Percentiles rank a stretch among this genome's conserved stretches.
phyloP scores from a whole-genome alignment of 2,329 filamentous ascomycete genomes.

The Neofusicoccum umdonicola region DNA sequence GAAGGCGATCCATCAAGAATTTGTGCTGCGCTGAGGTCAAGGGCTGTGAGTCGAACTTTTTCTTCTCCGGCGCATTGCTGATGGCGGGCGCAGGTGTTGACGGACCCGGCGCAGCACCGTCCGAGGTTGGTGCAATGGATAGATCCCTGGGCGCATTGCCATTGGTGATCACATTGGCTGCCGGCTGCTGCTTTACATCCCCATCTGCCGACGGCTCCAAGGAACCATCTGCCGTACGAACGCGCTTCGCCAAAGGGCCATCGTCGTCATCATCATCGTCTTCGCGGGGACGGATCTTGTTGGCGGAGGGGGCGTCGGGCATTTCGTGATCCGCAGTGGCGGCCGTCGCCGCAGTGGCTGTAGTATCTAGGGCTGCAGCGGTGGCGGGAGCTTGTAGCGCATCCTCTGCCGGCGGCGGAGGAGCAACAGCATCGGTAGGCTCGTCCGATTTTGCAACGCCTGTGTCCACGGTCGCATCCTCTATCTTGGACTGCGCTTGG shows the following conservation, averaged over 20 bases:
- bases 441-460: slow-evolving; percentile 10
- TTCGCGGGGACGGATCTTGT: slow-evolving; percentile 68
- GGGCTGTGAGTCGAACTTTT: slow-evolving; percentile 38
- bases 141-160: neutral
- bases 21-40: slow-evolving; percentile 61
- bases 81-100: slow-evolving; percentile 5
- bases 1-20: slow-evolving; percentile 64
- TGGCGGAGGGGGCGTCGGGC: slow-evolving; percentile 39
- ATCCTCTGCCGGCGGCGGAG: slow-evolving; percentile 1
- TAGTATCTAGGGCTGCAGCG: neutral
- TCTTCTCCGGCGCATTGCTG: slow-evolving; percentile 20
- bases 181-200: slow-evolving; percentile 46
- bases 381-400: slow-evolving; percentile 7
- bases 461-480: neutral
- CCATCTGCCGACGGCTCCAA: slow-evolving; percentile 24
- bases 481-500: neutral
- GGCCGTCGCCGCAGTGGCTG: slow-evolving; percentile 8
- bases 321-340: slow-evolving; percentile 31
- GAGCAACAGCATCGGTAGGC: slow-evolving; percentile 4
- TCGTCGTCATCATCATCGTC: slow-evolving; percentile 54
- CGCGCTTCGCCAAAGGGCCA: slow-evolving; percentile 76
- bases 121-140: neutral
- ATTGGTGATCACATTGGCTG: slow-evolving; percentile 27
- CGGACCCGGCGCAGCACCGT: neutral
- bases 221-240: slow-evolving; percentile 61